Percentiles rank a stretch among this genome's conserved stretches.
Evolutionary conservation across 2,329 filamentous ascomycete species (phyloP).

Genomic region (Lecanicillium sp.): DNA sequence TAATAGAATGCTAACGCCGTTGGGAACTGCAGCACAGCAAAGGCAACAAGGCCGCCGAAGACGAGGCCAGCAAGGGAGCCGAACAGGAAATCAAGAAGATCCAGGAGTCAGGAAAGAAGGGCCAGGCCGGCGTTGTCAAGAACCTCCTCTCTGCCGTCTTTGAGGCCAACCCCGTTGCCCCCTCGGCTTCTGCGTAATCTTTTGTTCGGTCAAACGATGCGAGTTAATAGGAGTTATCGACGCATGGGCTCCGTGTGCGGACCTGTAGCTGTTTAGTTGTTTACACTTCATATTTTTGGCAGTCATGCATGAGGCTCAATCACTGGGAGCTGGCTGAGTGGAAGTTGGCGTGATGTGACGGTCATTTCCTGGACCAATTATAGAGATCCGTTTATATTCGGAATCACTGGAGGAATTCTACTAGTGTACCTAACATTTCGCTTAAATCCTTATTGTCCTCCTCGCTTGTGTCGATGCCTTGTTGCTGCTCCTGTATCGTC

Average conservation of each 20-base stretch:
- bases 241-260: too few species aligned
- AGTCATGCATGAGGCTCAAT: too few species aligned
- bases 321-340: too few species aligned
- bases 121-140: constrained; percentile 70
- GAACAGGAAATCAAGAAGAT: constrained; percentile 80
- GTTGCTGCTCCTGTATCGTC: constrained; percentile 57
- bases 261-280: background rate
- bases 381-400: too few species aligned
- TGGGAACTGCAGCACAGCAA: constrained; percentile 72
- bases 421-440: constrained; percentile 47
- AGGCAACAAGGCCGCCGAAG: constrained; percentile 75
- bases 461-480: constrained; percentile 47
- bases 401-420: constrained; percentile 36
- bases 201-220: background rate
- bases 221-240: background rate
- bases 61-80: constrained; percentile 70
- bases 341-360: too few species aligned
- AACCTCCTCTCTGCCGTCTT: constrained; percentile 81
- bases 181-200: constrained; percentile 16
- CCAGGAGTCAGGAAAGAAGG: constrained; percentile 68
- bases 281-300: too few species aligned
- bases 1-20: constrained; percentile 4
- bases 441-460: constrained; percentile 50
- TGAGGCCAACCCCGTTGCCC: constrained; percentile 65
- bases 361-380: too few species aligned